Conservation (phyloP, 2,329 filamentous ascomycete species). For the Trichoderma sp. region DNA sequence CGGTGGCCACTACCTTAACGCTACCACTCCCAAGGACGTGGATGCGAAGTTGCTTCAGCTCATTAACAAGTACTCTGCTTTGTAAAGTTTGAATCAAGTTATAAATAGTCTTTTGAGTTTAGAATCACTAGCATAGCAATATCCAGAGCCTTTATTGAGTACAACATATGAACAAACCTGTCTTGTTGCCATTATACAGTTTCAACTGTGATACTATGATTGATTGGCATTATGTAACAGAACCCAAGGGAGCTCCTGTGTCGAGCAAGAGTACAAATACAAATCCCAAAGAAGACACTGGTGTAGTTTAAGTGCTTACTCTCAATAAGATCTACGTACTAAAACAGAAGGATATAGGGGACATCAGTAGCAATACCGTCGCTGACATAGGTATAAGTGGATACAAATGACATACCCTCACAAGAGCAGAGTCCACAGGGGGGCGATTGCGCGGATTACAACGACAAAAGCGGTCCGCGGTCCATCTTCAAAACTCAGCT, state of each 20-base stretch:
- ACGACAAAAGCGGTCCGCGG: not conserved
- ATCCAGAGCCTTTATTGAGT: not conserved
- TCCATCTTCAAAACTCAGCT: not conserved
- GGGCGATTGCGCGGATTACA: not conserved
- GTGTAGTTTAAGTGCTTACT: conserved; percentile 9
- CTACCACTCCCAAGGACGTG: conserved; percentile 52
- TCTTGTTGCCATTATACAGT: not conserved
- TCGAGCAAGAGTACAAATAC: not conserved
- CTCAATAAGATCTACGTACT: not conserved
- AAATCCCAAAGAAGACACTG: not conserved
- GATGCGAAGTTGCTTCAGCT: conserved; percentile 51
- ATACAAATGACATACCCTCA: not conserved
- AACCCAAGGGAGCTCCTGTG: not conserved
- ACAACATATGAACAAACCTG: not conserved
- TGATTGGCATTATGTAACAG: not conserved
- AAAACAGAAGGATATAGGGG: not conserved
- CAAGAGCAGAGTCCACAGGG: conserved; percentile 1
- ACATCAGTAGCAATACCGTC: not conserved
- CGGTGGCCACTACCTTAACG: conserved; percentile 55
- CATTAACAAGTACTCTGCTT: conserved; percentile 41
- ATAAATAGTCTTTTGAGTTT: not conserved
- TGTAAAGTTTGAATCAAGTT: not conserved
- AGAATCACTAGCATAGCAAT: conserved; percentile 5
- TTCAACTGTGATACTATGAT: not conserved
- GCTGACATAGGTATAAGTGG: not conserved